Evolutionary conservation across 2,329 filamentous ascomycete species (phyloP), one percentile per base, ranked within the genome.

Genomic region (Trichoderma pleuroti): DNA sequence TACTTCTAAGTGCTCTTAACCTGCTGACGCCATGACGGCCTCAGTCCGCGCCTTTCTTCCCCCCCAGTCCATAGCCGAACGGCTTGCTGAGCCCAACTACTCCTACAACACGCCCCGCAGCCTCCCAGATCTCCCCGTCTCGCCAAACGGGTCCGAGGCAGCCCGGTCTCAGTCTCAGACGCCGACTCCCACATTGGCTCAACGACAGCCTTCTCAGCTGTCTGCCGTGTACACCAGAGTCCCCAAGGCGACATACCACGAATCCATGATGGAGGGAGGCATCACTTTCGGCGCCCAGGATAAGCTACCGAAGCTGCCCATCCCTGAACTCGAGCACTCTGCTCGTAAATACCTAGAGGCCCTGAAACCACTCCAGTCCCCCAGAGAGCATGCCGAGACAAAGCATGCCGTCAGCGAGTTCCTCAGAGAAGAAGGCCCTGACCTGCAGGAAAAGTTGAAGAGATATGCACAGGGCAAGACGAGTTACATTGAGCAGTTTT

Each of bases 401-500:
- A 89, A 87, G 75, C 86, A 90, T 72, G 93, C 95, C 0, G 91
- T 97, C 0, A 85, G 91, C 12, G 93, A 97, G 34, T 98, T 98
- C 75, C 81, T 98, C 52, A 90, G 87, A 75, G 84, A 86, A 0
- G 94, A 98, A 73, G 96, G 96, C 0, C 93, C 92, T 0, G 89
- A 92, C 59, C 82, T 99, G 61, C 94, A 99, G 78, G 93, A 96
- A 72, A 94, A 92, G 80, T 82, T 98, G 70, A 96, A 94, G 84
- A 90, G 91, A 76, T 99, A 98, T 84, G 94, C 96, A 10, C 90
- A 89, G 62, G 93, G 92, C 57, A 95, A 94, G 82, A 93, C 93
- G 46, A 98, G 95, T 81, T 99, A 98, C 79, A 98, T 99, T 76
- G 96, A 98, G 79, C 96, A 99, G 77, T 99, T 99, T 76, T 99